phyloP scores from a whole-genome alignment of 2,329 filamentous ascomycete genomes.

The Microdochium trichocladiopsis region DNA sequence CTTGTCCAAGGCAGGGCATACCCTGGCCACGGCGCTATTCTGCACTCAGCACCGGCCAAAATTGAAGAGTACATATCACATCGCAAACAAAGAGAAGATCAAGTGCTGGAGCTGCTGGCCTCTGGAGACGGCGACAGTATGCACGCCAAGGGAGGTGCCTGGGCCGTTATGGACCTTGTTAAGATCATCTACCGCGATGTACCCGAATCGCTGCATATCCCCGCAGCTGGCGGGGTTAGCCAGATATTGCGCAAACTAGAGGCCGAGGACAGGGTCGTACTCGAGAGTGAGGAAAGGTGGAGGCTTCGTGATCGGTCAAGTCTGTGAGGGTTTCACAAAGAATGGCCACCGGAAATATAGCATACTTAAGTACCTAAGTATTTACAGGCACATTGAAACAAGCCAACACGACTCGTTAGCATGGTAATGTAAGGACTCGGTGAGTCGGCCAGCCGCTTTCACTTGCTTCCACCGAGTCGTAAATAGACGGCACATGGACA shows the following conservation, averaged over 20 bases:
- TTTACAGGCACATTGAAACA: too few relatives aligned
- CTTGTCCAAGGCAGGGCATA: conserved; percentile 67
- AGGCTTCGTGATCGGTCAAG: conserved; percentile 32
- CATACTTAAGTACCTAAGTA: neutral
- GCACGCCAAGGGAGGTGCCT: conserved; percentile 28
- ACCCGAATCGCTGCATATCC: conserved; percentile 64
- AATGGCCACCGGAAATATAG: neutral
- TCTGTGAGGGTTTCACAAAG: conserved; percentile 20
- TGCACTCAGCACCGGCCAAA: conserved; percentile 64
- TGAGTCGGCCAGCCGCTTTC: too few relatives aligned
- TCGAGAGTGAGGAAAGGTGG: conserved; percentile 32
- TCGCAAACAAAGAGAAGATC: conserved; percentile 69
- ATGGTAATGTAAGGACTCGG: too few relatives aligned
- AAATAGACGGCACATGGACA: too few relatives aligned
- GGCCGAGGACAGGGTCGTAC: conserved; percentile 59
- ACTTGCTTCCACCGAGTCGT: too few relatives aligned
- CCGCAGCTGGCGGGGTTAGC: conserved; percentile 68
- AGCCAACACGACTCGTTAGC: too few relatives aligned
- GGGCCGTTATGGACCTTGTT: conserved; percentile 77
- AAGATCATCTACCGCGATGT: conserved; percentile 79
- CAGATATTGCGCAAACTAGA: conserved; percentile 77
- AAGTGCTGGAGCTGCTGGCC: conserved; percentile 61
- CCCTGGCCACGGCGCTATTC: conserved; percentile 77
- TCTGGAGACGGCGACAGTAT: conserved; percentile 10
- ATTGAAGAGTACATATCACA: conserved; percentile 81